Evolutionary conservation across 2,329 filamentous ascomycete species (phyloP).

Genomic region (Fusarium buharicum): DNA sequence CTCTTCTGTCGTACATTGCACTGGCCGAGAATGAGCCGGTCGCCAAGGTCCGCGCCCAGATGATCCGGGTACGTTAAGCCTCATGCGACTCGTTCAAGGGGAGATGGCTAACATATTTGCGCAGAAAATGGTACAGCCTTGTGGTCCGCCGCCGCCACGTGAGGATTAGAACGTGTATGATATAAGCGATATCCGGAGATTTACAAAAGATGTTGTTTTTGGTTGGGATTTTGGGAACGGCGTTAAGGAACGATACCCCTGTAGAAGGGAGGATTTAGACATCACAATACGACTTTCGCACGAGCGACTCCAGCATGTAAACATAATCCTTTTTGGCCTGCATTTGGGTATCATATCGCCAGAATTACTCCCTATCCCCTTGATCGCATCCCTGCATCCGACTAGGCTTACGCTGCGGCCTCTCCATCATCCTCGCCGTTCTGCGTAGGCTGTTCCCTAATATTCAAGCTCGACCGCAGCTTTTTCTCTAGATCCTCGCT

Average conservation of each 20-base stretch:
- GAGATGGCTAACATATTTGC: conserved; percentile 1
- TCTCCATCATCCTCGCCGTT: conserved; percentile 43
- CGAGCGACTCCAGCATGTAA: not conserved
- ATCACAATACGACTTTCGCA: conserved; percentile 6
- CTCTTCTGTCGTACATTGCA: conserved; percentile 87
- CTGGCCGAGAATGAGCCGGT: conserved; percentile 87
- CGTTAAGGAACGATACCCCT: conserved; percentile 44
- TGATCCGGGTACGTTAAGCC: conserved; percentile 73
- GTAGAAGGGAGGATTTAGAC: conserved; percentile 20
- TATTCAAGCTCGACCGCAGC: conserved; percentile 69
- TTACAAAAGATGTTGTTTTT: conserved; percentile 8
- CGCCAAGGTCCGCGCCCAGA: conserved; percentile 79
- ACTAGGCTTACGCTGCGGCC: conserved; percentile 24
- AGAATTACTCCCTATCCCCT: conserved; percentile 4
- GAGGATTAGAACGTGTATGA: conserved; percentile 57
- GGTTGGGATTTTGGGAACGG: conserved; percentile 19
- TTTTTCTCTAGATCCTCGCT: conserved; percentile 67
- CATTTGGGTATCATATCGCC: conserved; percentile 38
- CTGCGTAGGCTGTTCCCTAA: conserved; percentile 49
- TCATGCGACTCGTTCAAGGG: not conserved
- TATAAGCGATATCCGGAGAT: not conserved
- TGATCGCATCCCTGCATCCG: conserved; percentile 19
- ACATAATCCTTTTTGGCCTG: conserved; percentile 1
- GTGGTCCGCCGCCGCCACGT: conserved; percentile 66
- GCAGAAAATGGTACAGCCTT: conserved; percentile 75